Evolutionary conservation across 192 early-diverging fungal genomes (phyloP).

Genomic region (Entophlyctis luteolus): DNA sequence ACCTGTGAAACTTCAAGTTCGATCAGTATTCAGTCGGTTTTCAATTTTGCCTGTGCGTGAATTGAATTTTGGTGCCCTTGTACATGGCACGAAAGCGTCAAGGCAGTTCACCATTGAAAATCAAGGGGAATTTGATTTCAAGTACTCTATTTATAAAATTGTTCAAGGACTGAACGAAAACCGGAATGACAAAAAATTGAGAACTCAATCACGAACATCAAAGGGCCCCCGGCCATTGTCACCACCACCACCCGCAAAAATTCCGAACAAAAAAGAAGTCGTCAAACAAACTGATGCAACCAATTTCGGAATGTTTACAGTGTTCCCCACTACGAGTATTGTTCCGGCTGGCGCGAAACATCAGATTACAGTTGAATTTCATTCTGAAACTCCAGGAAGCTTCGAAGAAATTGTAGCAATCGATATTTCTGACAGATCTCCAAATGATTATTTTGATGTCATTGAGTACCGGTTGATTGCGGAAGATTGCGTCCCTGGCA

Average conservation of each 20-base stretch:
- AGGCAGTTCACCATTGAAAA: slow-evolving; percentile 59
- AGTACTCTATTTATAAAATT: slow-evolving; percentile 54
- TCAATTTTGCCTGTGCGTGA: slow-evolving; percentile 52
- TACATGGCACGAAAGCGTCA: slow-evolving; percentile 54
- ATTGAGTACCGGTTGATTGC: slow-evolving; percentile 55
- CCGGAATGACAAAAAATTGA: slow-evolving; percentile 35
- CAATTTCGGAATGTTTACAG: slow-evolving; percentile 58
- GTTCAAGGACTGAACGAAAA: slow-evolving; percentile 34
- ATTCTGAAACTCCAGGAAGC: slow-evolving; percentile 52
- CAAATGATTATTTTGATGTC: slow-evolving; percentile 41
- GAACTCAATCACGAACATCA: slow-evolving; percentile 38
- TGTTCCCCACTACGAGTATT: slow-evolving; percentile 52
- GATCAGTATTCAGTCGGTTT: slow-evolving; percentile 59
- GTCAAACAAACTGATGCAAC: slow-evolving; percentile 50
- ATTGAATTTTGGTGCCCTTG: slow-evolving; percentile 59
- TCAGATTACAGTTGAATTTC: slow-evolving; percentile 59
- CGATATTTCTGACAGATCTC: slow-evolving; percentile 55
- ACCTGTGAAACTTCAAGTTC: slow-evolving; percentile 50
- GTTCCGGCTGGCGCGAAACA: slow-evolving; percentile 50
- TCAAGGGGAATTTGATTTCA: slow-evolving; percentile 62
- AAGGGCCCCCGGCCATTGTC: slow-evolving; percentile 35
- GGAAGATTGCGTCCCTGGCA: slow-evolving; percentile 59
- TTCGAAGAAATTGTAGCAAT: slow-evolving; percentile 59
- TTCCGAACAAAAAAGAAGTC: slow-evolving; percentile 46
- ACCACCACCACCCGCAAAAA: slow-evolving; percentile 31